phyloP scores from a whole-genome alignment of 169 alveolate genomes.

The Eimeria zaria region DNA sequence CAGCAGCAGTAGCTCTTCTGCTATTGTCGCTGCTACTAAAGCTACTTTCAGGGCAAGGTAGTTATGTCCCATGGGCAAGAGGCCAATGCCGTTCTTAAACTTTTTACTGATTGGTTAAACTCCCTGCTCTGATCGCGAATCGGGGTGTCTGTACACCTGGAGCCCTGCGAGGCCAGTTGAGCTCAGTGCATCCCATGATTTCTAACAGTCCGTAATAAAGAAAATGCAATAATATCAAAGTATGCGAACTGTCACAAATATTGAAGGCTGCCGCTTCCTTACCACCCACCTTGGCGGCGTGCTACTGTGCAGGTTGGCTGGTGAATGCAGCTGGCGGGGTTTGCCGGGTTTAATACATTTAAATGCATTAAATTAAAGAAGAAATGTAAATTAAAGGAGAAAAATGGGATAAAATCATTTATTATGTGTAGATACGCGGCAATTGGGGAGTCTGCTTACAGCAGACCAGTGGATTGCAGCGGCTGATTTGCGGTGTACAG shows the following conservation, averaged over 20 bases:
- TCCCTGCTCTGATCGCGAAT: background rate
- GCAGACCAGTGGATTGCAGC: slow-evolving; percentile 10
- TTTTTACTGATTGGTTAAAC: background rate
- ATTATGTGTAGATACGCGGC: background rate
- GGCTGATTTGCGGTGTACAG: background rate
- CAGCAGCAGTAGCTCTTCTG: background rate
- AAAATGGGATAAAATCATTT: no score
- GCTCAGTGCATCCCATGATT: background rate
- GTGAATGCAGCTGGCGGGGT: no score
- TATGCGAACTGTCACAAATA: background rate
- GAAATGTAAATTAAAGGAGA: background rate
- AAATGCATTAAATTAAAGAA: background rate
- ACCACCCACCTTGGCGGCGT: background rate
- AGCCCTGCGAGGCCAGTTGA: background rate
- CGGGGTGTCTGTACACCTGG: slow-evolving; percentile 2
- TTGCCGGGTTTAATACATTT: no score
- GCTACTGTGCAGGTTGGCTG: no score
- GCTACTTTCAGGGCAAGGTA: no score
- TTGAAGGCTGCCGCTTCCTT: background rate
- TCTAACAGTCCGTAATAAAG: background rate
- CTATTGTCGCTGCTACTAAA: background rate
- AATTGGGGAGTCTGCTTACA: background rate
- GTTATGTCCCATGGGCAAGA: background rate
- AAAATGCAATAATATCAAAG: background rate
- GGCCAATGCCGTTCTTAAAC: background rate